Conservation (phyloP, 2,329 filamentous ascomycete species). For the Amylocarpus encephaloides region DNA sequence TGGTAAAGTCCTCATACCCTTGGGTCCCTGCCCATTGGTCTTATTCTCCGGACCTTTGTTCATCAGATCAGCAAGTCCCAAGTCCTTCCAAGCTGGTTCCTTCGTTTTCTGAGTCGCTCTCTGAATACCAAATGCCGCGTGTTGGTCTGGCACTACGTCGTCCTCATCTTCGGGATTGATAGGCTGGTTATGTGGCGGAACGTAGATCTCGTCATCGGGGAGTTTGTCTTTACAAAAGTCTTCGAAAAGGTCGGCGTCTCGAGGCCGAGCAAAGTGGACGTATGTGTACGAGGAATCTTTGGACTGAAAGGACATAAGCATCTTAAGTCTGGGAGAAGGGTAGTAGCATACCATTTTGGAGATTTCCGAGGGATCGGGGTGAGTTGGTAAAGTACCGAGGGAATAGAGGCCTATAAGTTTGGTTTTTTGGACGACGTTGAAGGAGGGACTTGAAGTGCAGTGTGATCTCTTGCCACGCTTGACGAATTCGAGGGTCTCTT, state of each 20-base stretch:
- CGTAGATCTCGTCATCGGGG: constrained; percentile 73
- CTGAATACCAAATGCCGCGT: constrained; percentile 81
- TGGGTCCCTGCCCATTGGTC: constrained; percentile 4
- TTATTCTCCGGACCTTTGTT: constrained; percentile 43
- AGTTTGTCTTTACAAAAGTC: constrained; percentile 66
- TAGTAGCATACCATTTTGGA: not conserved
- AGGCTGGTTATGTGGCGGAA: constrained; percentile 72
- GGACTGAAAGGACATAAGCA: constrained; percentile 21
- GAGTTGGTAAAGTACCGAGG: not conserved
- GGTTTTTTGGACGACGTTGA: constrained; percentile 1
- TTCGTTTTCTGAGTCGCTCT: constrained; percentile 66
- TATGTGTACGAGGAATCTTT: constrained; percentile 73
- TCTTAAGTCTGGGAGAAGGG: not conserved
- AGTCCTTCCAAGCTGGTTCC: constrained; percentile 72
- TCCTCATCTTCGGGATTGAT: constrained; percentile 85
- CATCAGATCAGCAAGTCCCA: constrained; percentile 68
- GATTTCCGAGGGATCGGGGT: not conserved
- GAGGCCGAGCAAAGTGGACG: constrained; percentile 65
- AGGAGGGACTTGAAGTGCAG: no score
- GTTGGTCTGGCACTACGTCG: constrained; percentile 81
- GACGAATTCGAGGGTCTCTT: no score
- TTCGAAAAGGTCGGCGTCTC: constrained; percentile 74
- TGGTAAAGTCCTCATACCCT: constrained; percentile 20
- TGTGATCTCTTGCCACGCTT: no score
- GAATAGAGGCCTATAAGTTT: not conserved